These are phyloP conservation scores for Puccinellia tenuiflora DNA, from an alignment of 176 grass and related monocot genomes.

Conservation along the genomic window DNA sequence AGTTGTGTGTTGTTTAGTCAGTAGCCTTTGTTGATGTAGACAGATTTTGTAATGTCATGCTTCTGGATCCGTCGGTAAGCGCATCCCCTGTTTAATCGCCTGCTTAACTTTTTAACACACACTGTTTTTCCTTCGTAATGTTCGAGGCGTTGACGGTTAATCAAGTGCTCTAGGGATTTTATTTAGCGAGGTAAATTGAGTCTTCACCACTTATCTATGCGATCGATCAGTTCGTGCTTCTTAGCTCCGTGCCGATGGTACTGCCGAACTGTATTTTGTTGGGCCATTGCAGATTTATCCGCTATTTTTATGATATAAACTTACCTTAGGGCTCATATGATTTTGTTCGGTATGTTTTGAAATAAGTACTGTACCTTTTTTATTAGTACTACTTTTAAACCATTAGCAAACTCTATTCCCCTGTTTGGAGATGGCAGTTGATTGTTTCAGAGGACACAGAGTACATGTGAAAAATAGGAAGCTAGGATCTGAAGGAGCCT, in stretches of 20 bases:
- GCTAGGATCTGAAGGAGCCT: background rate
- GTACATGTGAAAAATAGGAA: background rate
- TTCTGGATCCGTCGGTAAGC: too few relatives aligned
- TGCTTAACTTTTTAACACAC: too few relatives aligned
- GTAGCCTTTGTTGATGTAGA: background rate
- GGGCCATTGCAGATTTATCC: background rate
- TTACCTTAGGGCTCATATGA: too few relatives aligned
- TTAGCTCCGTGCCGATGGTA: background rate
- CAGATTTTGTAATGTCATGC: background rate
- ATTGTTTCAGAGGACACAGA: background rate
- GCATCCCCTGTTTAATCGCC: too few relatives aligned
- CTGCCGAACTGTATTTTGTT: background rate
- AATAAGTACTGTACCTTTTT: too few relatives aligned
- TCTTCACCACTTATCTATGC: background rate
- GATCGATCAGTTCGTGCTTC: background rate
- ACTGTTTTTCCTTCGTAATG: background rate
- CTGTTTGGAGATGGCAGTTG: background rate
- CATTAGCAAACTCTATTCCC: background rate
- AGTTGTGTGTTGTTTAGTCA: background rate
- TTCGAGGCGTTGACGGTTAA: background rate
- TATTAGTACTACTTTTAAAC: background rate
- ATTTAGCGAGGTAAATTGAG: background rate
- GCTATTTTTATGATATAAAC: too few relatives aligned
- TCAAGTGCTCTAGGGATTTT: background rate
- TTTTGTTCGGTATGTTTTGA: too few relatives aligned